Evolutionary conservation across 1,139 yeast genomes (phyloP).

Genomic region (Zygosaccharomyces pseudobailii): DNA sequence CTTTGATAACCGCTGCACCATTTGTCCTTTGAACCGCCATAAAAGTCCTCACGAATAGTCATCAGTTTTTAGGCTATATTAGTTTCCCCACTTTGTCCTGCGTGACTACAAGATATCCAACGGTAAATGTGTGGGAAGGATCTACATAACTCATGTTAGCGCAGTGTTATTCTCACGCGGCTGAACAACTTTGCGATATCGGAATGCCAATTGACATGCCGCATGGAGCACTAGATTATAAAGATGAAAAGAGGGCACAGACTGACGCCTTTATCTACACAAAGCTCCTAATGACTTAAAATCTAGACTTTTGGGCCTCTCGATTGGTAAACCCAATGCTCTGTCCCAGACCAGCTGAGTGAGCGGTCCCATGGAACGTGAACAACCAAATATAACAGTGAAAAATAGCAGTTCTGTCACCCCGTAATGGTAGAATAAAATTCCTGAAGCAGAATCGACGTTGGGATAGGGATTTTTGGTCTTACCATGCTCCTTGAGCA

Average conservation of each 20-base stretch:
- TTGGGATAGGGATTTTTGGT: constrained; percentile 63
- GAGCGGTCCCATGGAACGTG: constrained; percentile 54
- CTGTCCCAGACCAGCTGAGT: constrained; percentile 60
- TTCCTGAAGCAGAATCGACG: constrained; percentile 57
- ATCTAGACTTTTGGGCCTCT: constrained; percentile 50
- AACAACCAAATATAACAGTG: constrained; percentile 57
- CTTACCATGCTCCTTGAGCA: constrained; percentile 54
- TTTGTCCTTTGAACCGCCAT: not conserved
- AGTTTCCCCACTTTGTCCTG: not conserved
- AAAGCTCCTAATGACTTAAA: constrained; percentile 13
- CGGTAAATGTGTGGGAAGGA: not conserved
- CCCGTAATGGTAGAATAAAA: constrained; percentile 55
- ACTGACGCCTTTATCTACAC: not conserved
- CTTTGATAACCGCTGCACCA: not conserved
- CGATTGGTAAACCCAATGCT: constrained; percentile 55
- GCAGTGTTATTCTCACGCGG: not conserved
- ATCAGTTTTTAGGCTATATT: not conserved
- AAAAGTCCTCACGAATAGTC: not conserved
- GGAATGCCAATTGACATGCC: no score
- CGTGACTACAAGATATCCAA: not conserved
- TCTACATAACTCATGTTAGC: not conserved
- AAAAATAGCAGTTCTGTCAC: constrained; percentile 50
- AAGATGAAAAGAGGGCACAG: no score
- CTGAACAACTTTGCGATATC: not conserved
- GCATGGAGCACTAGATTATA: no score